phyloP scores from a whole-genome alignment of 2,329 filamentous ascomycete species.

The Teratosphaeria pseudoeucalypti region DNA sequence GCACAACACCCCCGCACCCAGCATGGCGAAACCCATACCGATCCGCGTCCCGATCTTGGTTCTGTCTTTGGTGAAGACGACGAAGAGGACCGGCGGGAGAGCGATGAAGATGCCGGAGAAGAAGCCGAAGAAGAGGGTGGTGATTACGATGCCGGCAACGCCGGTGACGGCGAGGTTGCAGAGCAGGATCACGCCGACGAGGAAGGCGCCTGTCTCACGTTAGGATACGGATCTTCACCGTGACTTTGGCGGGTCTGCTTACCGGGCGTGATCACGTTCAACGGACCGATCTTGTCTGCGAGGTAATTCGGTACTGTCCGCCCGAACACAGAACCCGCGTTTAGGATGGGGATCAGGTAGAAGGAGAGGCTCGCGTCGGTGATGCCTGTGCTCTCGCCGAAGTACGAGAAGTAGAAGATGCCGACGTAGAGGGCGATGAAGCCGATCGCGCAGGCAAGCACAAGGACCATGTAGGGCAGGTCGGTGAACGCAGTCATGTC shows the following conservation, averaged over 20 bases:
- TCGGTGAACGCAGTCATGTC: slow-evolving; percentile 33
- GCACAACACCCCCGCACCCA: slow-evolving; percentile 24
- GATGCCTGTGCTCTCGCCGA: slow-evolving; percentile 21
- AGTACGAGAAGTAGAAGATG: slow-evolving; percentile 34
- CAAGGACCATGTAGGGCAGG: slow-evolving; percentile 25
- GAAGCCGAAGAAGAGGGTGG: slow-evolving; percentile 32
- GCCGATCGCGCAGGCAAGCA: neutral
- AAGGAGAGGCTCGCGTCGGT: slow-evolving; percentile 28
- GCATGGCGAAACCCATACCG: slow-evolving; percentile 29
- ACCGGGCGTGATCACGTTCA: slow-evolving; percentile 28
- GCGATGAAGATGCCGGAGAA: slow-evolving; percentile 36
- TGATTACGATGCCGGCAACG: slow-evolving; percentile 25
- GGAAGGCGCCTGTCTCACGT: slow-evolving; percentile 14
- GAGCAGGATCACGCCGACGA: slow-evolving; percentile 27
- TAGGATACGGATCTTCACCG: neutral
- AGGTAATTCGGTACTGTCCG: slow-evolving; percentile 30
- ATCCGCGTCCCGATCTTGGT: slow-evolving; percentile 34
- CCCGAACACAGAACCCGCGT: slow-evolving; percentile 32
- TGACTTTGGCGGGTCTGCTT: neutral
- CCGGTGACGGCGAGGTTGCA: slow-evolving; percentile 28
- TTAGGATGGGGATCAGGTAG: slow-evolving; percentile 34
- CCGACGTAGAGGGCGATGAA: slow-evolving; percentile 1
- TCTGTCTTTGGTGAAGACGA: slow-evolving; percentile 31
- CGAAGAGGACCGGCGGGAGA: slow-evolving; percentile 32
- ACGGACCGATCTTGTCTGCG: slow-evolving; percentile 28